Evolutionary conservation across 805 yeast species (phyloP), one percentile per base, ranked within the genome.

Genomic region (Hanseniaspora valbyensis): DNA sequence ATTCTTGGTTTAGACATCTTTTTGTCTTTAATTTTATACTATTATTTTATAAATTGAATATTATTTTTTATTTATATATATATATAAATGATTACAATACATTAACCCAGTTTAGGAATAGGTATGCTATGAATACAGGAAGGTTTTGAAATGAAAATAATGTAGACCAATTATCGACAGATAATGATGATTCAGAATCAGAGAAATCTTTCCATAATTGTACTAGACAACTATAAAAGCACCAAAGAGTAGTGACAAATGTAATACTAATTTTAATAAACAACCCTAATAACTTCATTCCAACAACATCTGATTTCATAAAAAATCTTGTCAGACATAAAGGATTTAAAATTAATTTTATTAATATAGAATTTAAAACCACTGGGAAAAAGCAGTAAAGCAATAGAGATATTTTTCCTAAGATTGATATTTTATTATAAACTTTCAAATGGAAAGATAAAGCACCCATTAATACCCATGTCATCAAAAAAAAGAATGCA

Each of bases 341-440:
- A 8, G 68, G 69, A 34, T 50, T 50, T 5, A 61, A 43, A 4
- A 64, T 16, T 2, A 59, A 12, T 28, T 61, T 61, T 18, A 62
- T 54, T 12, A 60, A 7, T 8, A 61, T 29, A 2, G 65, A 55
- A 30, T 59, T 61, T 6, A 64, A 32, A 5, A 64, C 61, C 36
- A 61, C 62, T 13, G 67, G 66, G 49, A 64, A 65, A 12, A 65
- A 48, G 45, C 67, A 64, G 50, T 65, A 65, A 13, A 67, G 66
- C 2, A 60, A 53, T 4, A 64, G 43, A 3, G 69, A 65, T 2
- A 64, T 53, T 41, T 65, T 61, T 1, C 66, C 59, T 24, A 65
- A 54, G 36, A 63, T 37, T 1, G 66, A 61, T 2, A 55, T 50
- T 29, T 58, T 48, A 16, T 38, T 25, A 8, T 44, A 45, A 26